Evolutionary conservation across 106 monocot genomes (phyloP).

Genomic region (Agapanthus africanus): DNA sequence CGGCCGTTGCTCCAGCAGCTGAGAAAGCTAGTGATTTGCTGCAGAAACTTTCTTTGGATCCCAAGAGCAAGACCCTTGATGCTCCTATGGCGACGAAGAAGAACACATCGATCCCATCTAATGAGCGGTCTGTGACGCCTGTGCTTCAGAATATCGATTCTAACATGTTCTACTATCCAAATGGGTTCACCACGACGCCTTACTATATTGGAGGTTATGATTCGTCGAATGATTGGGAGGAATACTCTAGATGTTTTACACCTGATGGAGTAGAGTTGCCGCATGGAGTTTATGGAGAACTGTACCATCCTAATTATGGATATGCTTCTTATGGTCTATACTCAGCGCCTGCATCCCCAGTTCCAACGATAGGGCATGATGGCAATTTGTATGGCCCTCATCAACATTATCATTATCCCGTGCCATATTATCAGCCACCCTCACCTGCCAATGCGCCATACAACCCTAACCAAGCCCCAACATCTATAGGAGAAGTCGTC

Average conservation of each 20-base stretch:
- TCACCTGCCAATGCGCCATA: slow-evolving; percentile 22
- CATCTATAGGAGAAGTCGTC: slow-evolving; percentile 16
- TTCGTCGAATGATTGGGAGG: slow-evolving; percentile 54
- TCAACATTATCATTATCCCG: slow-evolving; percentile 82
- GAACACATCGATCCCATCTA: slow-evolving; percentile 16
- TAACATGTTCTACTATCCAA: slow-evolving; percentile 38
- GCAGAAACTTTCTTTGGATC: slow-evolving; percentile 57
- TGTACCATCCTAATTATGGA: slow-evolving; percentile 87
- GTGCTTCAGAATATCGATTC: slow-evolving; percentile 46
- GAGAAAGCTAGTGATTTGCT: slow-evolving; percentile 59
- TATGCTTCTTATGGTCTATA: slow-evolving; percentile 70
- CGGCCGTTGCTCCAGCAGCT: slow-evolving; percentile 23
- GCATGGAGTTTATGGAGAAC: slow-evolving; percentile 82
- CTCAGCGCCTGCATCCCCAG: slow-evolving; percentile 60
- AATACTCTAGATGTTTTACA: slow-evolving; percentile 56
- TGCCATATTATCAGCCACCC: slow-evolving; percentile 46
- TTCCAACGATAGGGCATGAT: slow-evolving; percentile 67
- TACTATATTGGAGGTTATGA: slow-evolving; percentile 76
- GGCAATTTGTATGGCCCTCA: slow-evolving; percentile 62
- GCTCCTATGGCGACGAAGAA: slow-evolving; percentile 42
- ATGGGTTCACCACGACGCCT: slow-evolving; percentile 37
- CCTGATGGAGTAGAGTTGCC: slow-evolving; percentile 70
- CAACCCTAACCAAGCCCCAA: slow-evolving; percentile 21
- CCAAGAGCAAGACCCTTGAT: slow-evolving; percentile 48
- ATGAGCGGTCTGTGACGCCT: slow-evolving; percentile 56